phyloP scores from a whole-genome alignment of 1,284 basidiomycete species.

The Wolfiporia cocos region DNA sequence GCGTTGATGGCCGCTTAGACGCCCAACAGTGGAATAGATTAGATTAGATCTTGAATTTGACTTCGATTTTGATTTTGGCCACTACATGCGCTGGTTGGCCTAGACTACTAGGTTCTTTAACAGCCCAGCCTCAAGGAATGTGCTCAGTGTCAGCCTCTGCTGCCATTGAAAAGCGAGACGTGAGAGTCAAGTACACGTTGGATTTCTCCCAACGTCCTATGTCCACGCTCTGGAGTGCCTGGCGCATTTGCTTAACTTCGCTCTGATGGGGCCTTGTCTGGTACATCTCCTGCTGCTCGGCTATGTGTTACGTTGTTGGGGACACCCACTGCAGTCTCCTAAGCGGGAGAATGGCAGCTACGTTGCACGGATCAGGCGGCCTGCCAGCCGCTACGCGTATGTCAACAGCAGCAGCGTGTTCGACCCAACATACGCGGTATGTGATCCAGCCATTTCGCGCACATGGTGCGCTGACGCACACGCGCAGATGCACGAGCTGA shows the following conservation, averaged over 20 bases:
- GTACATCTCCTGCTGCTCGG: neutral
- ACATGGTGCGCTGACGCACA: neutral
- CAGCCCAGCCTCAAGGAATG: too few species aligned
- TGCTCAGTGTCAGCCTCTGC: too few species aligned
- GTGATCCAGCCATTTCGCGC: neutral
- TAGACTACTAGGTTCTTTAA: too few species aligned
- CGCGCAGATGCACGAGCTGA: conserved; percentile 24
- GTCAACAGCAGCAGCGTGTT: neutral
- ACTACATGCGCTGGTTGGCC: too few species aligned
- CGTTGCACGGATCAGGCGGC: conserved; percentile 5
- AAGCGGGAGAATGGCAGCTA: neutral
- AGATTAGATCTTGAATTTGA: too few species aligned
- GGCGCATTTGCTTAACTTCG: neutral
- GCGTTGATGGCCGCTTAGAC: too few species aligned
- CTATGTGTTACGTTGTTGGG: neutral
- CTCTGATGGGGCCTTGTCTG: neutral
- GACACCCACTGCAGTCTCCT: neutral
- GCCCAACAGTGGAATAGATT: too few species aligned
- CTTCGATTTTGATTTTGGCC: too few species aligned
- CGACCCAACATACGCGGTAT: conserved; percentile 5
- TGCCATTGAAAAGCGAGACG: too few species aligned
- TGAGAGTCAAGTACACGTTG: too few species aligned
- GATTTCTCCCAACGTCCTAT: neutral
- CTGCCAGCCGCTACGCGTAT: neutral
- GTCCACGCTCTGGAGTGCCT: neutral